Evolutionary conservation across 257 asterid species (phyloP).

Genomic region (Schizonepeta tenuifolia): DNA sequence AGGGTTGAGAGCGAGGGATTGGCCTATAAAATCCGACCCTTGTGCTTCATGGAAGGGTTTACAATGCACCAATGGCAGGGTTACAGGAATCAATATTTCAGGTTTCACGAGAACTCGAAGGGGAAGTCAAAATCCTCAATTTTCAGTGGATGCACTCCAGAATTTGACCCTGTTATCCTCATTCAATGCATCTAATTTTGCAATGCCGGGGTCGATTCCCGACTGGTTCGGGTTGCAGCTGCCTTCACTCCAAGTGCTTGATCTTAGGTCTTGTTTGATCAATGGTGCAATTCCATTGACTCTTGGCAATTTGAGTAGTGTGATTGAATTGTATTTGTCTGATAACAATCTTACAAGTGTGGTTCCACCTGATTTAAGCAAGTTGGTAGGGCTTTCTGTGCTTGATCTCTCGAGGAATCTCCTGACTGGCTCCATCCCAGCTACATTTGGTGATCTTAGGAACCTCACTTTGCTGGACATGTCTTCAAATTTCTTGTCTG

Average conservation of each 20-base stretch:
- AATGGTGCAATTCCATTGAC: slow-evolving; percentile 61
- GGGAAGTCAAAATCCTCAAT: slow-evolving; percentile 72
- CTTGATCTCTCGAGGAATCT: slow-evolving; percentile 77
- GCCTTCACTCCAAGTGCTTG: slow-evolving; percentile 71
- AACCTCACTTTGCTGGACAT: slow-evolving; percentile 70
- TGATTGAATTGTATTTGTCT: slow-evolving; percentile 63
- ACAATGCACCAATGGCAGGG: slow-evolving; percentile 68
- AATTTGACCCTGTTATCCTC: slow-evolving; percentile 63
- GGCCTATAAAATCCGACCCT: slow-evolving; percentile 88
- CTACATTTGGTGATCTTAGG: slow-evolving; percentile 42
- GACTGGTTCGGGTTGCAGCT: slow-evolving; percentile 78
- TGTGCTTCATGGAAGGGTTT: slow-evolving; percentile 75
- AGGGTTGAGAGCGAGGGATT: slow-evolving; percentile 84
- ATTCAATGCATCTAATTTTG: slow-evolving; percentile 79
- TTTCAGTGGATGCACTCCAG: slow-evolving; percentile 71
- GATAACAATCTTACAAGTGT: slow-evolving; percentile 62
- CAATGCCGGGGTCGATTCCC: slow-evolving; percentile 75
- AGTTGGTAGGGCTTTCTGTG: slow-evolving; percentile 49
- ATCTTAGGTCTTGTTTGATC: slow-evolving; percentile 75
- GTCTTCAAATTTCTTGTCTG: slow-evolving; percentile 74
- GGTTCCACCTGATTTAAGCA: slow-evolving; percentile 69
- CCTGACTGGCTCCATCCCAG: slow-evolving; percentile 62
- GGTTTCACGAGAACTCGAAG: slow-evolving; percentile 83
- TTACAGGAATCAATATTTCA: slow-evolving; percentile 71
- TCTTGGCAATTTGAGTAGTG: slow-evolving; percentile 72